Conservation (phyloP, 176 grass and related monocot species). For the Dactylis glomerata region DNA sequence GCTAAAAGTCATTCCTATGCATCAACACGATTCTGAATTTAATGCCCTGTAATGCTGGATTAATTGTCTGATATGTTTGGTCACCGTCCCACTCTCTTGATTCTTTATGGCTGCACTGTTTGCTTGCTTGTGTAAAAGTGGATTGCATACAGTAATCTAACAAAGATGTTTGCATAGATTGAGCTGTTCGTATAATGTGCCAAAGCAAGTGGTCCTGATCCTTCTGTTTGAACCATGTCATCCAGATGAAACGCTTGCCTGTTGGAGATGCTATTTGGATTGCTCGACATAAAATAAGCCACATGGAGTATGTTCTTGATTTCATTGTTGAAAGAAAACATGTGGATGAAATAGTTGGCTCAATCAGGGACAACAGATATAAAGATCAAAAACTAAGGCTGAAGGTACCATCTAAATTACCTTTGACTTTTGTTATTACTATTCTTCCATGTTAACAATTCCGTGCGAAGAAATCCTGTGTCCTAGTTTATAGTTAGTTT, state of each 20-base stretch:
- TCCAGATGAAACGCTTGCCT: slow-evolving; percentile 55
- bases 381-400: slow-evolving; percentile 79
- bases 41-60: not conserved
- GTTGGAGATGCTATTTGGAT: slow-evolving; percentile 90
- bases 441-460: not conserved
- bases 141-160: not conserved
- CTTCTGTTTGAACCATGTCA: slow-evolving; percentile 20
- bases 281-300: slow-evolving; percentile 43
- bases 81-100: not conserved
- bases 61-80: not conserved
- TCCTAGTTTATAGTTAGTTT: not conserved
- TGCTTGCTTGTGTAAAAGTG: not conserved
- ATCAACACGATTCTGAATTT: not conserved
- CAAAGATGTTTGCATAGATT: not conserved
- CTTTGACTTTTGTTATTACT: not conserved
- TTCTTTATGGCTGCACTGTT: not conserved
- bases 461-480: not conserved
- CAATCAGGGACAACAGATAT: slow-evolving; percentile 79
- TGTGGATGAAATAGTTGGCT: slow-evolving; percentile 60
- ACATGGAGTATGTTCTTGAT: too few species aligned
- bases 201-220: slow-evolving; percentile 11
- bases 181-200: slow-evolving; percentile 7
- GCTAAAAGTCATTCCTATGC: not conserved
- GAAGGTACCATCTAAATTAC: slow-evolving; percentile 45
- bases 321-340: slow-evolving; percentile 94